Evolutionary conservation across 805 yeast genomes (phyloP), one percentile per base, ranked within the genome.

Genomic region (Jamesozyma piceae): DNA sequence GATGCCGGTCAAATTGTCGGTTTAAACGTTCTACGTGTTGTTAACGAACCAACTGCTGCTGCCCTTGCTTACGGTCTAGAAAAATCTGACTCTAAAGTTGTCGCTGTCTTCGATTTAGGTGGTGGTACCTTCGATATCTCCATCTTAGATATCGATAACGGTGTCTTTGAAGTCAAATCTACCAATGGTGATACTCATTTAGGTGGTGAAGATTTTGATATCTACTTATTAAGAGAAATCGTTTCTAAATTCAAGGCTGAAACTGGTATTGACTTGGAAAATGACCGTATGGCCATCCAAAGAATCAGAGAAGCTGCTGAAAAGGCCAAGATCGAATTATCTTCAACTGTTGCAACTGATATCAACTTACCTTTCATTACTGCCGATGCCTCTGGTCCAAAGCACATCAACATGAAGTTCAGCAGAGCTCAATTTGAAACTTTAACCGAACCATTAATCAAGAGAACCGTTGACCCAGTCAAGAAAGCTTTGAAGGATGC

Each of bases 81-180:
- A 72, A 83, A 82, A 73, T 57, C 69, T 32, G 80, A 75, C 55
- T 74, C 80, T 61, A 81, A 80, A 70, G 82, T 83, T 49, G 95
- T 88, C 57, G 97, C 97, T 49, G 97, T 88, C 53, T 88, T 89
- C 73, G 97, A 88, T 72, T 77, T 88, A 63, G 97, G 97, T 80
- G 97, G 97, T 69, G 97, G 97, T 80, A 88, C 97, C 60, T 88
- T 88, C 66, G 97, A 88, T 82, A 82, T 88, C 69, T 88, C 97
- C 57, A 85, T 88, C 65, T 77, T 88, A 64, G 97, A 89, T 75
- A 89, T 88, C 59, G 95, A 89, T 72, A 87, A 88, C 64, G 97
- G 97, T 76, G 97, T 88, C 54, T 88, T 88, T 60, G 97, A 88
- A 76, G 97, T 88, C 66, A 88, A 88, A 74, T 86, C 96, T 49